Conservation (phyloP, 805 yeast species). For the Suhomyces kilbournensis region DNA sequence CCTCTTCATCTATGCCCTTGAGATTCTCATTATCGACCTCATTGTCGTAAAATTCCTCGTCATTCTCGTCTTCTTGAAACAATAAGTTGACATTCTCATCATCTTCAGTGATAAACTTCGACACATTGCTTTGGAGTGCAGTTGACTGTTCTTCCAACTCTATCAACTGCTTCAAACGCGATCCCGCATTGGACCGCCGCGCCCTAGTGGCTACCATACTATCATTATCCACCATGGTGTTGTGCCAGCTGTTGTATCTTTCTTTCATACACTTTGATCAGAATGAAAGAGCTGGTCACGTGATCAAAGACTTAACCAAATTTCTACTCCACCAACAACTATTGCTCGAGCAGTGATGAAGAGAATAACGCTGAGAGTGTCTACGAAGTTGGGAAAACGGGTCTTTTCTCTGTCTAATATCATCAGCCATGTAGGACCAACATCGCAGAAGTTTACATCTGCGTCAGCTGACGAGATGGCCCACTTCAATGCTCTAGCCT, state of each 20-base stretch:
- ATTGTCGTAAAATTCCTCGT: constrained; percentile 23
- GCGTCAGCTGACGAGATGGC: constrained; percentile 62
- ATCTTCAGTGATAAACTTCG: constrained; percentile 49
- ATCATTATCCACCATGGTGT: constrained; percentile 27
- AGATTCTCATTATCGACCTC: constrained; percentile 13
- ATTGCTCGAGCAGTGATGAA: background rate
- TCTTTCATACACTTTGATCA: background rate
- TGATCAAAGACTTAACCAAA: background rate
- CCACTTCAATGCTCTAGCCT: constrained; percentile 84
- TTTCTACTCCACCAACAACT: background rate
- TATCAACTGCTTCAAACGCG: constrained; percentile 67
- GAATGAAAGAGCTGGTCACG: background rate
- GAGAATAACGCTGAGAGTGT: background rate
- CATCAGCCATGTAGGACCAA: constrained; percentile 3
- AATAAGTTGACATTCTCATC: constrained; percentile 72
- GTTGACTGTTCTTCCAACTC: constrained; percentile 62
- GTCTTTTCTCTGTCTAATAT: background rate
- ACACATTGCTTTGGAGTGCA: constrained; percentile 16
- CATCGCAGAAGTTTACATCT: constrained; percentile 22
- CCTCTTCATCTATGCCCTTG: constrained; percentile 37
- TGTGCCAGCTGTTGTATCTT: background rate
- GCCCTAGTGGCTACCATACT: constrained; percentile 71
- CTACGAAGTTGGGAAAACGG: constrained; percentile 12
- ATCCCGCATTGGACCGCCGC: constrained; percentile 88
- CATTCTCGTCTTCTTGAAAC: constrained; percentile 53